Percentiles rank a stretch among this genome's conserved stretches.
Evolutionary conservation across 78 protist genomes (phyloP).

Genomic region (Dictyostelium intermedium): DNA sequence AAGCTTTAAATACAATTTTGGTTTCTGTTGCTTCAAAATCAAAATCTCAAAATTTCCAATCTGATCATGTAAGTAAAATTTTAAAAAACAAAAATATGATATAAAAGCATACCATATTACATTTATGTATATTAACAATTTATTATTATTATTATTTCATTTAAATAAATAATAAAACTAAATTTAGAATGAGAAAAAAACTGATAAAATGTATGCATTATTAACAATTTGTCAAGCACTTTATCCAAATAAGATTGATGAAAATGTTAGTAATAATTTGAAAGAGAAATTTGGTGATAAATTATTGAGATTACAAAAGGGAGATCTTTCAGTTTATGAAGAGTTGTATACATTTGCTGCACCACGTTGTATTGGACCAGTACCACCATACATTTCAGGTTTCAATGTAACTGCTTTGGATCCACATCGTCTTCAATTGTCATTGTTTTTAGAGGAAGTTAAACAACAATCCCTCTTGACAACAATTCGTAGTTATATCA

Average conservation of each 20-base stretch:
- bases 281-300: constrained; percentile 89
- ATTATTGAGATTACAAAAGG: constrained; percentile 77
- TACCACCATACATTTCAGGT: constrained; percentile 64
- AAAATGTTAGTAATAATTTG: constrained; percentile 71
- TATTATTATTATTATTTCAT: background rate
- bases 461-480: constrained; percentile 82
- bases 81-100: too few species aligned
- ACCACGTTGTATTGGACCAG: constrained; percentile 89
- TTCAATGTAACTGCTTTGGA: constrained; percentile 43
- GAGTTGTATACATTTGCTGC: constrained; percentile 83
- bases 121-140: background rate
- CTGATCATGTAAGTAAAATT: constrained; percentile 76
- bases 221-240: constrained; percentile 87
- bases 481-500: constrained; percentile 87
- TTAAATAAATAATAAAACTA: too few species aligned
- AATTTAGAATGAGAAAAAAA: constrained; percentile 84
- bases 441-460: constrained; percentile 79
- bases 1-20: constrained; percentile 73
- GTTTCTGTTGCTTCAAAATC: constrained; percentile 61
- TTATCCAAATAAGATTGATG: constrained; percentile 91
- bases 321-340: constrained; percentile 73
- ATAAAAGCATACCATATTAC: background rate
- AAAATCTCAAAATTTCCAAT: constrained; percentile 53
- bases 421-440: constrained; percentile 73
- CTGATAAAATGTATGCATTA: constrained; percentile 92